A percentile compares a stretch with the other conserved stretches of the same genome.
Evolutionary conservation across 345 rosid genomes (phyloP).

Genomic region (Lenwebbia sp.): DNA sequence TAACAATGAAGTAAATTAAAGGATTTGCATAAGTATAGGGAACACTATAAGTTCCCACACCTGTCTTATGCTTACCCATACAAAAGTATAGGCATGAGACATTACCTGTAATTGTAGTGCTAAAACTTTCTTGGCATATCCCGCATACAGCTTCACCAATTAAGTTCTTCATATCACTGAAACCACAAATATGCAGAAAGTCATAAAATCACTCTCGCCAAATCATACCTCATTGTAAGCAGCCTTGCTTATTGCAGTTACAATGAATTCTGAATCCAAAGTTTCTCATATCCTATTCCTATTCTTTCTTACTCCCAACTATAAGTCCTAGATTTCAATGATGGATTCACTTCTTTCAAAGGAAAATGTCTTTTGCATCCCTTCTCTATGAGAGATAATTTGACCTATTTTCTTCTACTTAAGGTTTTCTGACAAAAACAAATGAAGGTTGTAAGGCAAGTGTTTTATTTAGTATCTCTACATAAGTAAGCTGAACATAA

Average conservation of each 20-base stretch:
- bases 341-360: background rate
- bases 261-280: background rate
- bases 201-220: background rate
- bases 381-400: background rate
- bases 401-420: background rate
- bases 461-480: background rate
- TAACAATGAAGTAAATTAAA: background rate
- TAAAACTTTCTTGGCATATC: slow-evolving; percentile 84
- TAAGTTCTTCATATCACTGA: slow-evolving; percentile 88
- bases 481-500: background rate
- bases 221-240: background rate
- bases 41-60: background rate
- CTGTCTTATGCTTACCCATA: background rate
- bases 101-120: slow-evolving; percentile 81
- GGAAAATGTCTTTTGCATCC: background rate
- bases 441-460: background rate
- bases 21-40: background rate
- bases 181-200: background rate
- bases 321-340: background rate
- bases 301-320: background rate
- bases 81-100: background rate
- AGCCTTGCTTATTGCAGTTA: background rate
- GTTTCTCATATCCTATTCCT: background rate
- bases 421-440: background rate
- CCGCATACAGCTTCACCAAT: slow-evolving; percentile 71